A percentile compares a stretch with the other conserved stretches of the same genome.
Conservation (phyloP, 1,139 yeast species). For the Saccharomyces hybrid region DNA sequence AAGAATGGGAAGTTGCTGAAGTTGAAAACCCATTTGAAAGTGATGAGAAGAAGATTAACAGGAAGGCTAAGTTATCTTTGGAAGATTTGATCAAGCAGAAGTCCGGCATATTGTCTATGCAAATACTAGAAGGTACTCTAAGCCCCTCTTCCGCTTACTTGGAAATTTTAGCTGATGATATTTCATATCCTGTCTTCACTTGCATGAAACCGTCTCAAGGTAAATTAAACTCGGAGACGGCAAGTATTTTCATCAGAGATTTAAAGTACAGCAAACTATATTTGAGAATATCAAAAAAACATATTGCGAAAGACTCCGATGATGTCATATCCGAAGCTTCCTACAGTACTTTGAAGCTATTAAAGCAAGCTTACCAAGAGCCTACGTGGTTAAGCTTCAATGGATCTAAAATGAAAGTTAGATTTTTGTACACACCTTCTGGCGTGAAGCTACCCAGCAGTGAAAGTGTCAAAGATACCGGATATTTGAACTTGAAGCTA, state of each 20-base stretch:
- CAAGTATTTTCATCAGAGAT: conserved; percentile 61
- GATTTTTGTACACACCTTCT: conserved; percentile 56
- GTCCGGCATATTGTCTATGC: conserved; percentile 56
- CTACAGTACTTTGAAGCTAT: conserved; percentile 46
- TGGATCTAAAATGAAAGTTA: conserved; percentile 40
- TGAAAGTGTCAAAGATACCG: conserved; percentile 64
- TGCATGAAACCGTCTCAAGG: conserved; percentile 37
- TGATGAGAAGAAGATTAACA: conserved; percentile 33
- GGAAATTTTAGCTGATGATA: conserved; percentile 60
- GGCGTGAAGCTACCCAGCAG: conserved; percentile 45
- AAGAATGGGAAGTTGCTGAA: conserved; percentile 57
- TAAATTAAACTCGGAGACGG: conserved; percentile 36
- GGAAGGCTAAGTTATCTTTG: conserved; percentile 43
- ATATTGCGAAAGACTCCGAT: conserved; percentile 40
- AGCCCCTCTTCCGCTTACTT: conserved; percentile 43
- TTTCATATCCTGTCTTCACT: conserved; percentile 50
- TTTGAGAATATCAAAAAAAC: conserved; percentile 48
- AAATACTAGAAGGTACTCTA: conserved; percentile 44
- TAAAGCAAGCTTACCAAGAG: conserved; percentile 41
- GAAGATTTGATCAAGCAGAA: conserved; percentile 47
- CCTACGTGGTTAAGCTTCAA: conserved; percentile 44
- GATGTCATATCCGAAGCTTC: conserved; percentile 46
- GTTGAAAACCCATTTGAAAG: conserved; percentile 41
- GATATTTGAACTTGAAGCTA: conserved; percentile 49
- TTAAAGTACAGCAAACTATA: conserved; percentile 51